Base-by-base conservation (phyloP, 352 stramenopile species). In the Pythium apleroticum region DNA sequence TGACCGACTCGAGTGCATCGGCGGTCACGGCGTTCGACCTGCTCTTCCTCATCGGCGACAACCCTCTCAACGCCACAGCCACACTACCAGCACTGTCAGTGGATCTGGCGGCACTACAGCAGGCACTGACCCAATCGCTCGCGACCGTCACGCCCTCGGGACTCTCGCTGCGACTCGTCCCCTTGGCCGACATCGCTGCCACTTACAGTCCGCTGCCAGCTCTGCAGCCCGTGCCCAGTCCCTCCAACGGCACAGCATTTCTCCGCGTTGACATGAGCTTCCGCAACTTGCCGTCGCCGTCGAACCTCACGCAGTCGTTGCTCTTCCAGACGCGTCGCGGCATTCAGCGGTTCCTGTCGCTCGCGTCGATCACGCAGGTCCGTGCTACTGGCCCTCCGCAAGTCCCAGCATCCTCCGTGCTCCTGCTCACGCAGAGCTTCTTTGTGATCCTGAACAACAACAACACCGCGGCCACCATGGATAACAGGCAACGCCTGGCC, bases 301-400 rank as follows among this genome's bases (percentile, higher is more conserved):
- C 19, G 0, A 79, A 81, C 56, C 57, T 89, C 19, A 55, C 63
- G 15, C 76, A 72, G 28, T 74, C 66, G 20, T 37, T 82, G 1
- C 59, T 86, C 30, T 87, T 76, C 61, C 77, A 86, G 73, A 74
- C 73, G 3, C 80, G 78, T 27, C 75, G 69, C 10, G 80, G 72
- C 19, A 57, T 89, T 22, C 57, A 64, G 3, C 67, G 74, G 4
- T 89, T 87, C 28, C 25, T 89, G 8, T 54, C 58, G 7, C 65
- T 80, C 31, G 30, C 46, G 12, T 74, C 71, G 41, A 60, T 74
- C 50, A 48, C 52, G 0, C 64, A 72, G 27, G 61, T 89, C 1
- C 30, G 46, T 9, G 49, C 72, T 0, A 60, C 57, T 24, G 75
- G 77, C 0, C 71, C 71, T 10, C 60, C 77, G 6, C 66, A 66